Percentiles rank a stretch among this genome's conserved stretches.
phyloP scores from a whole-genome alignment of 73 alveolate species.

The Tetrahymena thermophila region DNA sequence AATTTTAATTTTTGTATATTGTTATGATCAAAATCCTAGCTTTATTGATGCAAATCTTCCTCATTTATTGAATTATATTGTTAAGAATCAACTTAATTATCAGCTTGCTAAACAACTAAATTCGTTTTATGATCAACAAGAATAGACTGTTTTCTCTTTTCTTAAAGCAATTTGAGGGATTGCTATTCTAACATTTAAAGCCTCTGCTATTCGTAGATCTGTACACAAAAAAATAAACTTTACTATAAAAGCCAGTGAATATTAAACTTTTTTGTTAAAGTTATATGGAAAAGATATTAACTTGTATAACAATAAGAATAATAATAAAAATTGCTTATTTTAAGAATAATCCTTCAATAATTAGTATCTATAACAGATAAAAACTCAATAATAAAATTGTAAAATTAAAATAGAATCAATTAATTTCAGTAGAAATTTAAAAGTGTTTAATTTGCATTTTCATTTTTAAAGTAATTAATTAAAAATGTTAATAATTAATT shows the following conservation, averaged over 20 bases:
- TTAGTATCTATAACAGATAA: too few relatives aligned
- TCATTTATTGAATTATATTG: background rate
- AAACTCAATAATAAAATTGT: too few relatives aligned
- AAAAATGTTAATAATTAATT: too few relatives aligned
- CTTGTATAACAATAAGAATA: too few relatives aligned
- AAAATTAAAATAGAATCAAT: too few relatives aligned
- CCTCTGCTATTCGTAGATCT: background rate
- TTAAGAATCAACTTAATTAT: background rate
- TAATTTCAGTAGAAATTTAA: too few relatives aligned
- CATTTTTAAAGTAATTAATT: too few relatives aligned
- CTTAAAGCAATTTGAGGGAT: background rate
- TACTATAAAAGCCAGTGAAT: background rate
- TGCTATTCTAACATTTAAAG: background rate
- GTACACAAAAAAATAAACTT: too few relatives aligned
- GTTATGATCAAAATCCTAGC: background rate
- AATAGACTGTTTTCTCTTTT: background rate
- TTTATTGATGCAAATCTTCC: background rate
- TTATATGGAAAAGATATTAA: background rate
- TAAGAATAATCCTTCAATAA: too few relatives aligned
- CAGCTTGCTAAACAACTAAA: background rate
- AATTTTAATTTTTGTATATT: too few relatives aligned
- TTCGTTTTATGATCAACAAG: background rate
- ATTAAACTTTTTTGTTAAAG: too few relatives aligned
- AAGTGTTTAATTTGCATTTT: too few relatives aligned
- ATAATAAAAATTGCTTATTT: background rate